Percentiles rank a stretch among this genome's conserved stretches.
Evolutionary conservation across 129 eudicot genomes (phyloP).

Genomic region (Flaveria robusta): DNA sequence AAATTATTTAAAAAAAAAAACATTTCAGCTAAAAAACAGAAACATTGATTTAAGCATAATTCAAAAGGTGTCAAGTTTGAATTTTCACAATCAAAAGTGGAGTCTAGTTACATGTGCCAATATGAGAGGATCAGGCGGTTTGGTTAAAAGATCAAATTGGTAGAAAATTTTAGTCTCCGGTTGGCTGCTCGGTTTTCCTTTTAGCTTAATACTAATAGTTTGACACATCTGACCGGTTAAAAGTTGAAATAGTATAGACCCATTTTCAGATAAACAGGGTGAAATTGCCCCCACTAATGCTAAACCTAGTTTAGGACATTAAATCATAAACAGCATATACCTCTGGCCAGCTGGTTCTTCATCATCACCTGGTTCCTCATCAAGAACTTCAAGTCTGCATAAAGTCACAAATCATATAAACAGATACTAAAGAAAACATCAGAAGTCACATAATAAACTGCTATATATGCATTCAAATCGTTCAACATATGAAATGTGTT

Average conservation of each 20-base stretch:
- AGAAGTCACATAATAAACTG: slow-evolving; percentile 2
- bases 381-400: slow-evolving; percentile 89
- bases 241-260: background rate
- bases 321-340: slow-evolving; percentile 31
- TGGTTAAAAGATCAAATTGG: slow-evolving; percentile 7
- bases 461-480: background rate
- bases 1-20: slow-evolving; percentile 12
- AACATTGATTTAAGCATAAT: background rate
- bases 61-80: slow-evolving; percentile 1
- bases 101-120: background rate
- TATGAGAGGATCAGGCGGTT: background rate
- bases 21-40: slow-evolving; percentile 4
- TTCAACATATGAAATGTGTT: slow-evolving; percentile 15
- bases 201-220: background rate
- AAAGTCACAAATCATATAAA: slow-evolving; percentile 2
- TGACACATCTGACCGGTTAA: background rate
- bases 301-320: background rate
- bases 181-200: background rate
- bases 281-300: background rate
- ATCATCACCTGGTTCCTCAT: slow-evolving; percentile 97
- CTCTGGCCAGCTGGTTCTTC: slow-evolving; percentile 91
- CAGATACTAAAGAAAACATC: slow-evolving; percentile 10
- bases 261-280: background rate
- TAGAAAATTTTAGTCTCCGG: background rate
- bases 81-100: slow-evolving; percentile 4